phyloP scores from a whole-genome alignment of 495 filamentous ascomycete genomes.

The Penicillium daleae region DNA sequence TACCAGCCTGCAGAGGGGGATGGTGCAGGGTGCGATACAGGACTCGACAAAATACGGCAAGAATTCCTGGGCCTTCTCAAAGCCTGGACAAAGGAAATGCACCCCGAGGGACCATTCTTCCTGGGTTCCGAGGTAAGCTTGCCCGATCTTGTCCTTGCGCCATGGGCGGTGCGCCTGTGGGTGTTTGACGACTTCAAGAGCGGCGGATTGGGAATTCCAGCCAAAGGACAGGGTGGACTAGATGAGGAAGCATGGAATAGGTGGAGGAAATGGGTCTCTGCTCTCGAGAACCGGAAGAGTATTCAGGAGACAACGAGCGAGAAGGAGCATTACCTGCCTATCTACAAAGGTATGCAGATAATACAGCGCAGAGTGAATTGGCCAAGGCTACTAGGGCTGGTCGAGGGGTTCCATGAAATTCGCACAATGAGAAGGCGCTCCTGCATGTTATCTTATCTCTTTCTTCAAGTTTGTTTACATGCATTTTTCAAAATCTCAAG shows the following conservation, averaged over 20 bases:
- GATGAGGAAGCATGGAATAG: slow-evolving; percentile 60
- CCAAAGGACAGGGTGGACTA: slow-evolving; percentile 45
- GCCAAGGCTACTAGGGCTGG: slow-evolving; percentile 69
- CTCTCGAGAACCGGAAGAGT: slow-evolving; percentile 57
- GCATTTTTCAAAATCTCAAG: too few species aligned
- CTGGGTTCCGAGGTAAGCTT: slow-evolving; percentile 57
- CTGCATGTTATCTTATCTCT: not conserved
- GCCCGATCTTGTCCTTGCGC: slow-evolving; percentile 67
- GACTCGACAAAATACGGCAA: slow-evolving; percentile 47
- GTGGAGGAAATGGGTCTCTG: slow-evolving; percentile 64
- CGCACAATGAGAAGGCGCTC: not conserved
- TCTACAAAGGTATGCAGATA: slow-evolving; percentile 74
- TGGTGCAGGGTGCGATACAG: slow-evolving; percentile 23
- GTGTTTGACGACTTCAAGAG: slow-evolving; percentile 71
- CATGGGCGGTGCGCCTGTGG: slow-evolving; percentile 69
- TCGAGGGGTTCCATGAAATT: slow-evolving; percentile 58
- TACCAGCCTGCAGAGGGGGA: slow-evolving; percentile 45
- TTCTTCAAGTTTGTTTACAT: too few species aligned
- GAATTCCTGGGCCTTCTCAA: slow-evolving; percentile 57
- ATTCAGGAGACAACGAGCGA: slow-evolving; percentile 65
- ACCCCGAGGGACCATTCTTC: slow-evolving; percentile 64
- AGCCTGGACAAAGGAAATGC: slow-evolving; percentile 63
- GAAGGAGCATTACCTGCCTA: slow-evolving; percentile 61
- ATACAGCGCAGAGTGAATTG: slow-evolving; percentile 70
- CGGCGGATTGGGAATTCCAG: slow-evolving; percentile 62